These are phyloP conservation scores for Cystobasidium tubakii DNA, from an alignment of 768 basidiomycete genomes.

Conservation along the genomic window DNA sequence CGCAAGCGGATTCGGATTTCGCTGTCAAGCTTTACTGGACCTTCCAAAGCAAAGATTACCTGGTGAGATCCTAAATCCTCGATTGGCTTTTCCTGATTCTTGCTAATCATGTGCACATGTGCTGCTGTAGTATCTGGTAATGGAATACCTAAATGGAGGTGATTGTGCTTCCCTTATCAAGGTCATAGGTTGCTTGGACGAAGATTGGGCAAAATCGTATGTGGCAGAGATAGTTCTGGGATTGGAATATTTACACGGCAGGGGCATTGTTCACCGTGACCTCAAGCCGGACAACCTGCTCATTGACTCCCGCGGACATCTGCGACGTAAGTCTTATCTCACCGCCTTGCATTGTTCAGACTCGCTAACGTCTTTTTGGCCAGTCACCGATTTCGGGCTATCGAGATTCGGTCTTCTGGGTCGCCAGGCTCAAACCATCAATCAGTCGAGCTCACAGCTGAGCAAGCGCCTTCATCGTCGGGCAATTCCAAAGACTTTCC, in stretches of 20 bases:
- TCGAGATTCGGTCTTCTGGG: conserved; percentile 96
- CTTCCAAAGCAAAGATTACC: conserved; percentile 97
- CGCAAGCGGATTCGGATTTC: conserved; percentile 91
- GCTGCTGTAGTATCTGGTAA: conserved; percentile 68
- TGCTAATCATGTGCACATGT: background rate
- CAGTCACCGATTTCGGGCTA: conserved; percentile 87
- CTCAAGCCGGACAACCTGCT: conserved; percentile 96
- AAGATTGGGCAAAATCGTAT: conserved; percentile 95
- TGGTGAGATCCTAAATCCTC: conserved; percentile 48
- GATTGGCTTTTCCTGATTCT: background rate
- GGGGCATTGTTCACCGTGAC: conserved; percentile 95
- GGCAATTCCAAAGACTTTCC: conserved; percentile 34
- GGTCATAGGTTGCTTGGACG: conserved; percentile 81
- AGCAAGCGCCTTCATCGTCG: conserved; percentile 47
- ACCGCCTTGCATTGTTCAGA: background rate
- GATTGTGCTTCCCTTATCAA: conserved; percentile 97
- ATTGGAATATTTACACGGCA: conserved; percentile 89
- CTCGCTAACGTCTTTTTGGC: background rate
- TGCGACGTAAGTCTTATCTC: conserved; percentile 57
- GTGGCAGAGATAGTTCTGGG: conserved; percentile 93
- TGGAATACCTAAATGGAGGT: conserved; percentile 98
- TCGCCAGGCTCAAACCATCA: conserved; percentile 74
- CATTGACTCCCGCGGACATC: conserved; percentile 90
- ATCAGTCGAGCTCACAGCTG: conserved; percentile 37
- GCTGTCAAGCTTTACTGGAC: conserved; percentile 97